Evolutionary conservation across 1,284 basidiomycete genomes (phyloP), one percentile per base, ranked within the genome.

Genomic region (Omphalotus olearius): DNA sequence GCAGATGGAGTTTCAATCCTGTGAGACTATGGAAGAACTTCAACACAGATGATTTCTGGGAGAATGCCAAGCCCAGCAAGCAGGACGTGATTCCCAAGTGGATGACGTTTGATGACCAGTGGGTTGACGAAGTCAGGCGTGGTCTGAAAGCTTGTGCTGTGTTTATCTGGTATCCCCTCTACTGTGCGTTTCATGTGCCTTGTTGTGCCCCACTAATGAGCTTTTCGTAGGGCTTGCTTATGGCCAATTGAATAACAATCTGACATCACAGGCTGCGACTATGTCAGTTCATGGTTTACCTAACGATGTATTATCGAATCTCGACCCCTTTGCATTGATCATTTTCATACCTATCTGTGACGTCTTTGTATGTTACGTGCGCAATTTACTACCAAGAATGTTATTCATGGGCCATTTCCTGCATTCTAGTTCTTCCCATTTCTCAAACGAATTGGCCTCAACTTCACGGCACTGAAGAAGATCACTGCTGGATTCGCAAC

Each of bases 121-220:
- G 85, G 82, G 89, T 95, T 13, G 88, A 92, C 50, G 92, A 95
- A 64, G 82, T 94, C 47, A 75, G 77, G 52, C 80, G 91, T 60
- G 91, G 88, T 1, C 69, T 93, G 68, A 91, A 90, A 66, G 93
- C 93, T 7, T 95, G 92, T 69, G 68, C 71, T 39, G 91, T 95
- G 52, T 94, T 95, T 70, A 64, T 76, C 42, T 92, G 86, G 79
- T 90, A 65, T 68, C 88, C 87, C 0, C 68, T 88, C 36, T 88
- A 80, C 62, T 88, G 85, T 86, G 55, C 41, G 81, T 65, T 1
- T 20, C 16, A 23, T 23, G 16, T 42, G 16, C n/a, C 14, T 14
- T 50, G 16, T 25, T 4, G 42, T 36, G 9, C 33, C 35, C 25
- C 20, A n/a, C 57, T 54, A 42, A 54, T 28, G 50, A 44, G n/a